phyloP scores from a whole-genome alignment of 352 stramenopile species.

The Paralagenidium karlingii region DNA sequence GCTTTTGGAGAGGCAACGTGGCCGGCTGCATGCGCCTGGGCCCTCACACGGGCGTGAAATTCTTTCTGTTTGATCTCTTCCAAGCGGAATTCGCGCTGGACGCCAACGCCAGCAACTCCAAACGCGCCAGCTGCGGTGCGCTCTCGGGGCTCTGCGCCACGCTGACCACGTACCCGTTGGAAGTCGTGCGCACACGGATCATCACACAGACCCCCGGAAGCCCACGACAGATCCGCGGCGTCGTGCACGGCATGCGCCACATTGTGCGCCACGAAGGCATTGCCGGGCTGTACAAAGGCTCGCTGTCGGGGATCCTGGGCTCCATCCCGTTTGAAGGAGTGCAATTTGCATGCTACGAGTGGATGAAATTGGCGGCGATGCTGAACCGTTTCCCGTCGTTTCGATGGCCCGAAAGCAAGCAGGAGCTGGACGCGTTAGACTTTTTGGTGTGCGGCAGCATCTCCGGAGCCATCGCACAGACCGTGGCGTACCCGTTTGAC shows the following conservation, averaged over 20 bases:
- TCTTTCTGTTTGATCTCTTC: slow-evolving; percentile 64
- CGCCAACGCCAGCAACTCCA: slow-evolving; percentile 18
- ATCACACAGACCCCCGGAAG: slow-evolving; percentile 48
- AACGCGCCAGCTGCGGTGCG: slow-evolving; percentile 44
- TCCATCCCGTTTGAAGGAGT: slow-evolving; percentile 72
- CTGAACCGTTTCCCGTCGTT: slow-evolving; percentile 36
- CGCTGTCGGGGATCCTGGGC: slow-evolving; percentile 44
- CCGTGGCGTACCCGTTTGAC: slow-evolving; percentile 78
- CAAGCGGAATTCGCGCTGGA: slow-evolving; percentile 26
- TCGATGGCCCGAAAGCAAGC: slow-evolving; percentile 51
- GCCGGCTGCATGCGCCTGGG: slow-evolving; percentile 64
- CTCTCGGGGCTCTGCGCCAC: slow-evolving; percentile 52
- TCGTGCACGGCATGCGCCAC: slow-evolving; percentile 38
- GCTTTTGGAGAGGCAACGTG: slow-evolving; percentile 72
- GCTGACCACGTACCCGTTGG: slow-evolving; percentile 64
- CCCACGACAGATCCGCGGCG: slow-evolving; percentile 32
- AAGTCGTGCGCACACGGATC: slow-evolving; percentile 72
- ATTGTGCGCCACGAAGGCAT: slow-evolving; percentile 53
- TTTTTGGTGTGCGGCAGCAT: slow-evolving; percentile 70
- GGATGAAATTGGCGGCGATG: slow-evolving; percentile 40
- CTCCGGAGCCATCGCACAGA: slow-evolving; percentile 58
- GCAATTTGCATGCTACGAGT: slow-evolving; percentile 80
- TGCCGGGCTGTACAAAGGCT: slow-evolving; percentile 56
- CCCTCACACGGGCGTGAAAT: slow-evolving; percentile 69
- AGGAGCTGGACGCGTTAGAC: slow-evolving; percentile 53